These are phyloP conservation scores for Globisporangium mamillatum DNA, from an alignment of 352 stramenopile species.

Conservation along the genomic window DNA sequence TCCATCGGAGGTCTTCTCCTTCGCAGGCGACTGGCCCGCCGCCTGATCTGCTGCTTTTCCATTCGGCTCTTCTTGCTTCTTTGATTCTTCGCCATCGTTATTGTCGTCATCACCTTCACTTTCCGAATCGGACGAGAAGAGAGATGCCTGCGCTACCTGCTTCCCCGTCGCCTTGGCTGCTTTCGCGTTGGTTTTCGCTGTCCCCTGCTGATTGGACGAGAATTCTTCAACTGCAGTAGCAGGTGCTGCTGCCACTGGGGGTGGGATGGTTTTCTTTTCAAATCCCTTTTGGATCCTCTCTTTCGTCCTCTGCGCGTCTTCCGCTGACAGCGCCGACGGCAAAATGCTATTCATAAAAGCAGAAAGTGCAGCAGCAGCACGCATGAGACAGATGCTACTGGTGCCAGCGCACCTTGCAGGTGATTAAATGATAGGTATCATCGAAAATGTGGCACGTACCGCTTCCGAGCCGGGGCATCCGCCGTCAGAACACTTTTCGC, in stretches of 20 bases:
- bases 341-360: slow-evolving; percentile 10
- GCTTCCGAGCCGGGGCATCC: neutral
- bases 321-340: slow-evolving; percentile 35
- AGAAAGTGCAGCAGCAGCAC: neutral
- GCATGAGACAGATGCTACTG: neutral
- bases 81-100: neutral
- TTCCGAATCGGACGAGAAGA: slow-evolving; percentile 19
- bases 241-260: neutral
- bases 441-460: slow-evolving; percentile 5
- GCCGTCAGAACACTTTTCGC: neutral
- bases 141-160: neutral
- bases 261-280: slow-evolving; percentile 19
- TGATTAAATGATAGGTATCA: neutral
- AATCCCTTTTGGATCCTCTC: slow-evolving; percentile 40
- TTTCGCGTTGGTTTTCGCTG: neutral
- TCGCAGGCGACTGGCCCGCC: neutral
- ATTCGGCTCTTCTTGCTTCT: neutral
- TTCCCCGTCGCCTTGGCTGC: neutral
- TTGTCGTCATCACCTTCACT: neutral
- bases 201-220: neutral
- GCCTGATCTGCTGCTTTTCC: neutral
- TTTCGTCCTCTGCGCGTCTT: slow-evolving; percentile 28
- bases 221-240: too few relatives aligned
- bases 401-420: neutral
- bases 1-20: neutral